These are phyloP conservation scores for Cyclostephanos tholiformis DNA, from an alignment of 108 stramenopile genomes.

Conservation along the genomic window DNA sequence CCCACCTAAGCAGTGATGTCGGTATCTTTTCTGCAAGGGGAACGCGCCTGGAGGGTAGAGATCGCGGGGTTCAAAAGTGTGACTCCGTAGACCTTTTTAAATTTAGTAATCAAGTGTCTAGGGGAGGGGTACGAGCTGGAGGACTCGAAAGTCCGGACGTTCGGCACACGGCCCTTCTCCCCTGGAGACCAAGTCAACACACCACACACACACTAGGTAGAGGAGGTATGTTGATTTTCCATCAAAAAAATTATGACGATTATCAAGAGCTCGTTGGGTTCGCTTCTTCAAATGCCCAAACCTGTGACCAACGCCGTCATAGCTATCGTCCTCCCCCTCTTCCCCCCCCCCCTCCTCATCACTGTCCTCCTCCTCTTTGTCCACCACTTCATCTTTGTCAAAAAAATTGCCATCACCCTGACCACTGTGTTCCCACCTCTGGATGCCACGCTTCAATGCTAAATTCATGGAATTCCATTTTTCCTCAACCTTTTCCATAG, in stretches of 20 bases:
- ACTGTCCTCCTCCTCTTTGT: background rate
- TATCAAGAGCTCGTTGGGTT: background rate
- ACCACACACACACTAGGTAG: no score
- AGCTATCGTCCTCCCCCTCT: background rate
- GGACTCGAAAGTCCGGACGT: no score
- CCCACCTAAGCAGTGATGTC: no score
- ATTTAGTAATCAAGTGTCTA: no score
- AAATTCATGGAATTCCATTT: background rate
- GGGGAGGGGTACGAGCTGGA: no score
- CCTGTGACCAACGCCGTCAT: background rate
- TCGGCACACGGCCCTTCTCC: no score
- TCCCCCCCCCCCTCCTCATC: background rate
- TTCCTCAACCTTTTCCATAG: background rate
- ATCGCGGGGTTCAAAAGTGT: no score
- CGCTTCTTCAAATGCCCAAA: background rate
- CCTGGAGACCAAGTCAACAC: no score
- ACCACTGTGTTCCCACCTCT: slow-evolving; percentile 4
- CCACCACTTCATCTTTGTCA: background rate
- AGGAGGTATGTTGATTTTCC: slow-evolving; percentile 3
- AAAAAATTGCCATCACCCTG: slow-evolving; percentile 1
- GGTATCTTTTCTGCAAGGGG: no score
- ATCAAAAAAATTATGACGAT: background rate
- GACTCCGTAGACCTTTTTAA: no score
- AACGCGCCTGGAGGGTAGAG: no score
- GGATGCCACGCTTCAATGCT: background rate